Percentiles rank a stretch among this genome's conserved stretches.
These are phyloP conservation scores for Mariannaea sp. DNA, from an alignment of 2,329 filamentous ascomycete species.

Conservation along the genomic window DNA sequence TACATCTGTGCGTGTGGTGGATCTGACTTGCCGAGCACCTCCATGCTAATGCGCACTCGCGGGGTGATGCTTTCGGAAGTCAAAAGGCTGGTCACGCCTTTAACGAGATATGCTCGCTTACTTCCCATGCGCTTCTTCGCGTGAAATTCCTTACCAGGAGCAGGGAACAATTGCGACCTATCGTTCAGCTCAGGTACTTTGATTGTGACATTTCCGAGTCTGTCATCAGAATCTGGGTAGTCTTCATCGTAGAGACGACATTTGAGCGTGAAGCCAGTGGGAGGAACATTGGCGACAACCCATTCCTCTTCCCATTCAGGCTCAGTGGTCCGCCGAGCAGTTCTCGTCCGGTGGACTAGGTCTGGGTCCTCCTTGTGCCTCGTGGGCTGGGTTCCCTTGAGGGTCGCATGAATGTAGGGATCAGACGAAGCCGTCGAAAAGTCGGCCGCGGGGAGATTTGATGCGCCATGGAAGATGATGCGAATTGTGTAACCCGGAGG, in stretches of 20 bases:
- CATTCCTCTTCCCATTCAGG: constrained; percentile 85
- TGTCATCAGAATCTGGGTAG: constrained; percentile 81
- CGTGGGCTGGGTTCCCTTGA: constrained; percentile 70
- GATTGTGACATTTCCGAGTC: constrained; percentile 84
- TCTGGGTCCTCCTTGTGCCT: constrained; percentile 86
- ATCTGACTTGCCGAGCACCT: constrained; percentile 77
- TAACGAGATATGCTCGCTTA: constrained; percentile 81
- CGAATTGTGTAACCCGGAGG: constrained; percentile 82
- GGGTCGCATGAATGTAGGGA: constrained; percentile 78
- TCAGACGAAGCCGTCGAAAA: constrained; percentile 78
- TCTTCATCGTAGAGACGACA: constrained; percentile 91
- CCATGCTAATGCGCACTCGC: constrained; percentile 71
- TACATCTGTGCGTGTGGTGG: constrained; percentile 72
- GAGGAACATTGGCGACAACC: constrained; percentile 85
- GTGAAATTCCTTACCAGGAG: constrained; percentile 63
- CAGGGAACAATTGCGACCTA: constrained; percentile 69
- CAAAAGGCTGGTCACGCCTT: constrained; percentile 68
- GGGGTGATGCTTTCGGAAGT: constrained; percentile 69
- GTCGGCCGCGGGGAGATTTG: constrained; percentile 83
- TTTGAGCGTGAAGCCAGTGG: constrained; percentile 81
- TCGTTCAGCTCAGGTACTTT: constrained; percentile 63
- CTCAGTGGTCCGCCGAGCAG: constrained; percentile 71
- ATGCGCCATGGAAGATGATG: constrained; percentile 81
- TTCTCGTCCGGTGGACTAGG: constrained; percentile 75
- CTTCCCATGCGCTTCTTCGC: constrained; percentile 85